These are phyloP conservation scores for Candida verbasci DNA, from an alignment of 805 yeast genomes.

Conservation along the genomic window DNA sequence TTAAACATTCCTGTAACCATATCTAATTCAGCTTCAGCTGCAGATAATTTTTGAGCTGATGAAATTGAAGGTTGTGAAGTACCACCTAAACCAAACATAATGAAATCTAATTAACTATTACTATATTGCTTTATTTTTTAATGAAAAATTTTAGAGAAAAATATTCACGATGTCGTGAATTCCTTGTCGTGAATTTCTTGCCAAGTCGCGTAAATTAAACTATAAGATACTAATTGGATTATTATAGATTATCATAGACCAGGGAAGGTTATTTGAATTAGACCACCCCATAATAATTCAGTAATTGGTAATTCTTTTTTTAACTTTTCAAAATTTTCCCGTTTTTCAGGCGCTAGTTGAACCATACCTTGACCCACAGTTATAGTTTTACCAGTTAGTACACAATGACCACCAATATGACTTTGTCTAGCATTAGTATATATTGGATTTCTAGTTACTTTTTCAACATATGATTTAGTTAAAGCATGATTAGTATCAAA, in stretches of 20 bases:
- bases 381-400: slow-evolving; percentile 30
- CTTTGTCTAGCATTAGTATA: slow-evolving; percentile 26
- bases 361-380: slow-evolving; percentile 36
- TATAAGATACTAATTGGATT: not conserved
- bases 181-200: too few species aligned
- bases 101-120: too few species aligned
- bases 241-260: slow-evolving; percentile 20
- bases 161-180: too few species aligned
- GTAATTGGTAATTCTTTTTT: slow-evolving; percentile 14
- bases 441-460: slow-evolving; percentile 14
- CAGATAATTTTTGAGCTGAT: slow-evolving; percentile 72
- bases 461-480: slow-evolving; percentile 17
- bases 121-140: too few species aligned
- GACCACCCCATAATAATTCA: slow-evolving; percentile 31
- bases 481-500: slow-evolving; percentile 25
- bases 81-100: slow-evolving; percentile 76
- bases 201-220: not conserved
- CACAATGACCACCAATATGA: slow-evolving; percentile 27
- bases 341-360: slow-evolving; percentile 27
- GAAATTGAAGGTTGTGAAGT: slow-evolving; percentile 68
- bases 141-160: too few species aligned
- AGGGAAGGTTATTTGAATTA: slow-evolving; percentile 34
- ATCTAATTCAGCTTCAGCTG: slow-evolving; percentile 96
- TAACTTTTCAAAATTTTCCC: slow-evolving; percentile 19
- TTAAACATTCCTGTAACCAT: slow-evolving; percentile 98